Evolutionary conservation across 805 yeast genomes (phyloP), one percentile per base, ranked within the genome.

Genomic region (Aciculoconidium aculeatum): DNA sequence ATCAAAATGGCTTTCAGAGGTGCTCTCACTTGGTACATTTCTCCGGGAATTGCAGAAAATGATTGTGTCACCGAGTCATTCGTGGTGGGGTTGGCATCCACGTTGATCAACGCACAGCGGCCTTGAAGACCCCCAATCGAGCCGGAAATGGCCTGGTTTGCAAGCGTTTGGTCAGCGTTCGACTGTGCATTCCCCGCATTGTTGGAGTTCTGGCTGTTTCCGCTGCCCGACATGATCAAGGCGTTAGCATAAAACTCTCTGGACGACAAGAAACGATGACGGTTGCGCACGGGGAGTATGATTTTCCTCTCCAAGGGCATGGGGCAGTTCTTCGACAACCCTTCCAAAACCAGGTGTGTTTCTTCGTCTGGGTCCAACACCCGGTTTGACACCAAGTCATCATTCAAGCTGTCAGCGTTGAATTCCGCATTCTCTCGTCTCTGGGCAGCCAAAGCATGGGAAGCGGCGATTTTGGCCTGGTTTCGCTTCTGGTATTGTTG

Each of bases 201-300:
- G 34, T 12, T 23, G 8, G 41, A 33, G 7, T 44, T 36, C 20
- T 42, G 50, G 5, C 75, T 72, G 30, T 72, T 72, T 18, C 70
- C 65, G 31, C 56, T 55, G 27, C 78, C 72, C 23, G 83, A 70
- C 7, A 77, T 85, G 7, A 82, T 64, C 9, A 83, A 67, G 2
- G 95, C 90, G 36, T 83, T 75, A 1, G 96, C 95, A 58, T 90
- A 83, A 79, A 88, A 84, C 53, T 92, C 98, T 41, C 97, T 70
- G 83, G 86, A 80, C 37, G 94, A 73, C 44, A 92, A 67, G 44
- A 84, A 85, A 34, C 77, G 70, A 17, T 78, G 77, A 38, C 95
- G 72, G 30, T 77, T 59, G 28, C 82, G 65, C 0, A 80, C 70
- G 3, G 96, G 87, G 40, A 82, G 60, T 3, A 83, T 49, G 7